A percentile compares a stretch with the other conserved stretches of the same genome.
These are phyloP conservation scores for Ogataea neopini DNA, from an alignment of 805 yeast species.

Conservation along the genomic window DNA sequence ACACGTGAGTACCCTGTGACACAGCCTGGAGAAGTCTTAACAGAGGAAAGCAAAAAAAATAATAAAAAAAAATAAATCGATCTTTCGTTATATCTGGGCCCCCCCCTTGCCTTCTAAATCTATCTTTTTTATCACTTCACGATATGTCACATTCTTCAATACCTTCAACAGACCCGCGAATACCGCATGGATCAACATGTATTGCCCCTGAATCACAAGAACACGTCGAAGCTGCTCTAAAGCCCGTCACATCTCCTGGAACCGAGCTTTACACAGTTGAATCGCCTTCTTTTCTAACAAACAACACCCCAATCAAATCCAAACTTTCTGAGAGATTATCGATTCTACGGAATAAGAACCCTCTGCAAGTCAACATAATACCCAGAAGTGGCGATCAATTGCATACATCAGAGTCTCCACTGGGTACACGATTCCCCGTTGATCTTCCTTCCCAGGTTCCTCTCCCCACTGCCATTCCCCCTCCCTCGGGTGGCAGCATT, in stretches of 20 bases:
- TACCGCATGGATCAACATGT: not conserved
- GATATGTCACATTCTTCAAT: not conserved
- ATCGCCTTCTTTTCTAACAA: not conserved
- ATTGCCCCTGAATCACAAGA: not conserved
- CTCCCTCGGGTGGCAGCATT: not conserved
- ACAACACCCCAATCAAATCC: constrained; percentile 14
- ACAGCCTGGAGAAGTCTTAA: too few relatives aligned
- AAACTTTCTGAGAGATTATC: constrained; percentile 16
- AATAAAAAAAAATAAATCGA: too few relatives aligned
- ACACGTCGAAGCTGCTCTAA: not conserved
- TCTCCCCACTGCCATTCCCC: not conserved
- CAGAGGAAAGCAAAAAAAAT: too few relatives aligned
- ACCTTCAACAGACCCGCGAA: not conserved
- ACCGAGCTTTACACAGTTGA: not conserved
- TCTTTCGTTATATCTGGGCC: not conserved
- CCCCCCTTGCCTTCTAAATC: too few relatives aligned
- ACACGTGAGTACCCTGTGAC: too few relatives aligned
- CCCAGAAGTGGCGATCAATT: not conserved
- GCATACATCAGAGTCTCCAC: not conserved
- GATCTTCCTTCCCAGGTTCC: not conserved
- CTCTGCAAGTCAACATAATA: not conserved
- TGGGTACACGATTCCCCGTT: not conserved
- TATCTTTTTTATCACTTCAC: too few relatives aligned
- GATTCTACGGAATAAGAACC: constrained; percentile 12
- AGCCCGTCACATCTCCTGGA: not conserved